Evolutionary conservation across 1,139 yeast genomes (phyloP), one percentile per base, ranked within the genome.

Genomic region (Yamadazyma kanchanaburiensis): DNA sequence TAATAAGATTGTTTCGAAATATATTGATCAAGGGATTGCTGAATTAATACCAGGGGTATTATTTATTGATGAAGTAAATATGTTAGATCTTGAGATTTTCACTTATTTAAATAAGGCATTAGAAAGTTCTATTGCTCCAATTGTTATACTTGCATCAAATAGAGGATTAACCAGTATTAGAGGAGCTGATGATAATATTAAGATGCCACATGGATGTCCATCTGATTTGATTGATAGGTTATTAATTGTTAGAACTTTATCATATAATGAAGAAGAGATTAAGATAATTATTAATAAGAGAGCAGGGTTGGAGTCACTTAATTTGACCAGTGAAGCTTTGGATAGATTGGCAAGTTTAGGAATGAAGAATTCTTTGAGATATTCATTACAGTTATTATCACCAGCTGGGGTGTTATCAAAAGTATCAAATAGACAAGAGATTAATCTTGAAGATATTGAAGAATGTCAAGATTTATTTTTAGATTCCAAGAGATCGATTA

Each of bases 21-120:
- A 91, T 60, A 89, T 91, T 37, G 96, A 89, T 55, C 97, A 91
- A 64, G 98, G 98, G 40, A 87, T 91, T 35, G 99, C 99, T 12
- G 99, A 91, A 62, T 71, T 91, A 35, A 89, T 91, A 36, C 99
- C 99, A 1, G 99, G 99, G 49, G 99, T 91, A 19, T 69, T 91
- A 51, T 91, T 91, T 60, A 91, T 91, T 48, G 98, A 91, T 59
- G 98, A 91, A 62, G 98, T 89, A 17, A 91, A 91, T 64, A 91
- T 91, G 98, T 74, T 91, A 48, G 98, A 91, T 55, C 80, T 91
- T 41, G 98, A 91, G 64, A 83, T 94, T 49, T 91, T 91, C 67
- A 87, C 98, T 4, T 91, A 86, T 58, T 70, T 91, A 51, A 91
- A 91, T 63, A 76, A 94, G 45, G 98, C 98, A 5, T 70, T 91